Base-by-base conservation (phyloP, 208 protist genomes). In the Crithidia bombi region DNA sequence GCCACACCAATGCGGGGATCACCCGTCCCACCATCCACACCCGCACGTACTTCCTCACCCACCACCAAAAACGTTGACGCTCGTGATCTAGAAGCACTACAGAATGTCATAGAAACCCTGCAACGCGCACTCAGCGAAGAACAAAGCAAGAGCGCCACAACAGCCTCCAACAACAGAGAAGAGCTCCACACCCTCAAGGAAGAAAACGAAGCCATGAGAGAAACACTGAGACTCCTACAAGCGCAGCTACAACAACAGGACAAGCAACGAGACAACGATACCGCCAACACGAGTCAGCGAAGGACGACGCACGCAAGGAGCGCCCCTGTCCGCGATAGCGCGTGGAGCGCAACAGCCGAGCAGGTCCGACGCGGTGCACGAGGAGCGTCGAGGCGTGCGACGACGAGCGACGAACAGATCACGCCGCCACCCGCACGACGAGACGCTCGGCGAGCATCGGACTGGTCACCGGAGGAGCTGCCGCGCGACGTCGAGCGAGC, bases 91-190 rank as follows among this genome's bases (percentile, higher is more conserved):
- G 51, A 43, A 0, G 57, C 54, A 0, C 66, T 79, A 0, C 73
- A 69, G 17, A 39, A 30, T 30, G 51, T 79, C 55, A 65, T 79
- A 35, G 25, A 69, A 23, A 79, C 55, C 0, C 67, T 79, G 0
- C 74, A 79, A 32, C 35, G 10, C 0, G 66, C 65, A 0, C 52
- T 79, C 11, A n/a, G 3, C 5, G 47, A 70, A 23, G 61, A 71
- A 14, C 44, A 69, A n/a, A 7, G 0, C 1, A 65, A 39, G 25
- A 12, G 54, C 10, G 30, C 36, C 19, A 7, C 2, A 0, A 36
- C 49, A 0, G 28, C 58, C 15, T 41, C 30, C 12, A 26, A 30
- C 23, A 39, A 30, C 46, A 33, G 15, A 15, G 47, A 54, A 1
- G 63, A 73, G 11, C 3, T 66, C 17, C 1, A 32, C 7, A 47